These are phyloP conservation scores for Sporodiniella umbellata DNA, from an alignment of 371 early-diverging fungal species.

Conservation along the genomic window DNA sequence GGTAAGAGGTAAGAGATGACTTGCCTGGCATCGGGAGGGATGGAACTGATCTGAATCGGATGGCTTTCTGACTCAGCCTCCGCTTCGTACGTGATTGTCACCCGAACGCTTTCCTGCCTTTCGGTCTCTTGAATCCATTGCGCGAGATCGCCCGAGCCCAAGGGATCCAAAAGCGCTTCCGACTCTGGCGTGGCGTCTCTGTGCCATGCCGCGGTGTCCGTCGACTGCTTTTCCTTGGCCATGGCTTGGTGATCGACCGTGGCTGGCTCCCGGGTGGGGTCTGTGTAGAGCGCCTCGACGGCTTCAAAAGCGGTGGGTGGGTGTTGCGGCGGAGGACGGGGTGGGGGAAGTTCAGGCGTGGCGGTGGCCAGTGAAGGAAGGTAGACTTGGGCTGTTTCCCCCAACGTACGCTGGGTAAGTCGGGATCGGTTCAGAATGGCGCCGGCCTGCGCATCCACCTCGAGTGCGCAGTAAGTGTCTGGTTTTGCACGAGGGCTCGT, in stretches of 20 bases:
- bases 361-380: too few species aligned
- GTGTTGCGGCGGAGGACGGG: too few species aligned
- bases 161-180: too few species aligned
- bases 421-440: constrained; percentile 68
- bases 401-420: constrained; percentile 54
- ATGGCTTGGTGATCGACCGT: too few species aligned
- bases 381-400: neutral
- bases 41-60: constrained; percentile 19
- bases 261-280: too few species aligned
- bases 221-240: too few species aligned
- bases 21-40: constrained; percentile 17
- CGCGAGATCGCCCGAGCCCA: constrained; percentile 18
- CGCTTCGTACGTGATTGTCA: constrained; percentile 5
- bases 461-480: constrained; percentile 73
- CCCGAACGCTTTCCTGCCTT: too few species aligned
- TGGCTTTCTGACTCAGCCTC: constrained; percentile 1
- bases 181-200: too few species aligned
- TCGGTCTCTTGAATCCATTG: constrained; percentile 16
- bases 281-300: constrained; percentile 44
- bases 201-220: too few species aligned
- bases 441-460: constrained; percentile 63
- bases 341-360: too few species aligned
- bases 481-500: constrained; percentile 14
- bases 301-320: constrained; percentile 41
- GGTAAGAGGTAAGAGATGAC: neutral